A percentile compares a stretch with the other conserved stretches of the same genome.
These are phyloP conservation scores for Mycena vulgaris DNA, from an alignment of 768 basidiomycete species.

Conservation along the genomic window DNA sequence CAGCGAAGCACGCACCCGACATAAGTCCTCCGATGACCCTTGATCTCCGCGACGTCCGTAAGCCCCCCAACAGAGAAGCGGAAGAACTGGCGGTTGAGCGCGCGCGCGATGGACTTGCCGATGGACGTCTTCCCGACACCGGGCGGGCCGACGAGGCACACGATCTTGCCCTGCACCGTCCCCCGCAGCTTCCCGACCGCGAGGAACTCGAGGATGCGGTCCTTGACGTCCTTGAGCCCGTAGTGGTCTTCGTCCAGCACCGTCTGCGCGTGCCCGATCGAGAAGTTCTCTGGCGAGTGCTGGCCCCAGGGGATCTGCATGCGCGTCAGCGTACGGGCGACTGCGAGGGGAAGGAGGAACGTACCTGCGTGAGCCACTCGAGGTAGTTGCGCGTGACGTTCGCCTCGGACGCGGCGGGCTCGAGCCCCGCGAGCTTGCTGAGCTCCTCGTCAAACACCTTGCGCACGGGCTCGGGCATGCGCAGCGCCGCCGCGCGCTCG, in stretches of 20 bases:
- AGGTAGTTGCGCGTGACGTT: constrained; percentile 96
- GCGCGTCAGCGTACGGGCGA: constrained; percentile 23
- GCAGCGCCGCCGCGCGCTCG: constrained; percentile 83
- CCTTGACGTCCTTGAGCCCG: constrained; percentile 92
- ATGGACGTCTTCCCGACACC: constrained; percentile 99
- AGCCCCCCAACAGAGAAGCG: constrained; percentile 97
- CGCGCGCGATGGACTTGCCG: constrained; percentile 94
- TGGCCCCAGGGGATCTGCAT: constrained; percentile 94
- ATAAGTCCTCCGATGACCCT: constrained; percentile 98
- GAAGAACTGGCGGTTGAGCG: constrained; percentile 94
- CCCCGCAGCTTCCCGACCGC: constrained; percentile 96
- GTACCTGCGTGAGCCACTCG: constrained; percentile 90
- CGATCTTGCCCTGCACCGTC: constrained; percentile 96
- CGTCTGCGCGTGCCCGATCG: constrained; percentile 82
- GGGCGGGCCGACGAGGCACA: constrained; percentile 96
- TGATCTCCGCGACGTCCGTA: constrained; percentile 98
- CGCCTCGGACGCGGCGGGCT: constrained; percentile 93
- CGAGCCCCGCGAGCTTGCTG: constrained; percentile 89
- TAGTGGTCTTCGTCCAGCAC: constrained; percentile 98
- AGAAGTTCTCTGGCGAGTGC: constrained; percentile 94
- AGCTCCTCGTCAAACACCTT: constrained; percentile 98
- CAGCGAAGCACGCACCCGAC: constrained; percentile 73
- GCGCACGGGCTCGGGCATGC: constrained; percentile 91
- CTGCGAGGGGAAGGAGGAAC: constrained; percentile 16
- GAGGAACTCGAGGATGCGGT: constrained; percentile 95